Percentiles rank a stretch among this genome's conserved stretches.
These are phyloP conservation scores for Penicillium corylophilum DNA, from an alignment of 2,329 filamentous ascomycete species.

Conservation along the genomic window DNA sequence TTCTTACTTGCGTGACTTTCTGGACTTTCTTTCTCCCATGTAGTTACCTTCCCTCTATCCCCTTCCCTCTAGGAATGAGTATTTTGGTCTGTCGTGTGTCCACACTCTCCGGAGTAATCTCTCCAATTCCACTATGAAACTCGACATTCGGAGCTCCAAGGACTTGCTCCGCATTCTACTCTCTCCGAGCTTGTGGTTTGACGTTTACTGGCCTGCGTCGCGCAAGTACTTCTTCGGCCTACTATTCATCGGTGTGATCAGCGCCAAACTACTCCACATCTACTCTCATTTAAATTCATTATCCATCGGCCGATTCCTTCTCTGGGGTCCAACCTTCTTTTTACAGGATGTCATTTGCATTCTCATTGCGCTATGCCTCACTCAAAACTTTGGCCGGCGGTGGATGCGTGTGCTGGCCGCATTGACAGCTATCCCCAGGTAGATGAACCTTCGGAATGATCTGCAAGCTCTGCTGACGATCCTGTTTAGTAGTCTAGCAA, in stretches of 20 bases:
- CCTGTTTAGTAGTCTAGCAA: conserved; percentile 12
- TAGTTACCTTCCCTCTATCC: not conserved
- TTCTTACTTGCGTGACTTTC: not conserved
- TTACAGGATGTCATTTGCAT: conserved; percentile 23
- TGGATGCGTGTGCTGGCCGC: conserved; percentile 12
- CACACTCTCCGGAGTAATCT: not conserved
- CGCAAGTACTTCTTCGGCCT: conserved; percentile 26
- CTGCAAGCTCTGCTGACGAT: not conserved
- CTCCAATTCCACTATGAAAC: conserved; percentile 7
- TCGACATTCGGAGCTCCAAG: conserved; percentile 4
- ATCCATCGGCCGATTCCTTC: conserved; percentile 13
- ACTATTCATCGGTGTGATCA: conserved; percentile 21
- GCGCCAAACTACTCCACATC: conserved; percentile 26
- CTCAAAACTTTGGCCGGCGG: conserved; percentile 10
- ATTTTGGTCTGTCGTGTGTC: not conserved
- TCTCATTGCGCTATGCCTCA: conserved; percentile 11
- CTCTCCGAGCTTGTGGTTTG: conserved; percentile 14
- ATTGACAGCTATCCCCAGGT: conserved; percentile 5
- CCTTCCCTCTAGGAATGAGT: not conserved
- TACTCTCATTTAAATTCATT: conserved; percentile 27
- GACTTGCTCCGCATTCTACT: conserved; percentile 10
- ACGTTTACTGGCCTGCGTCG: conserved; percentile 18
- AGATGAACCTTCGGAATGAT: conserved; percentile 5
- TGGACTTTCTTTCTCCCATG: not conserved
- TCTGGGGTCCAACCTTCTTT: conserved; percentile 28